Conservation (phyloP, 345 rosid species). For the Jatropha curcas region DNA sequence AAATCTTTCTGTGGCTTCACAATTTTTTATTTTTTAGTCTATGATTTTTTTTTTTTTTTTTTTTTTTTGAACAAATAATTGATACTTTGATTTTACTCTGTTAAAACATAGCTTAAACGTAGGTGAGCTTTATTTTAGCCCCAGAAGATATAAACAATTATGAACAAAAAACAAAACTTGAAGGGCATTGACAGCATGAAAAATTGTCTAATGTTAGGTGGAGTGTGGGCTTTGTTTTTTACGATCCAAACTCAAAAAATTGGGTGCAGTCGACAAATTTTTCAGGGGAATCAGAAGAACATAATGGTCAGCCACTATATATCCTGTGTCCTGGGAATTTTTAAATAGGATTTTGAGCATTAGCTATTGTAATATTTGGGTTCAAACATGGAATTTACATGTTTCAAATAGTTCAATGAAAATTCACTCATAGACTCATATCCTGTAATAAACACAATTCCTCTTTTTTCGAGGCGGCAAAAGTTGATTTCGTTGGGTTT, state of each 20-base stretch:
- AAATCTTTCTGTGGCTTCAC: not conserved
- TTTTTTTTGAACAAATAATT: too few relatives aligned
- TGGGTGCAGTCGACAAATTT: conserved; percentile 26
- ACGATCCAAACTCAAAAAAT: conserved; percentile 62
- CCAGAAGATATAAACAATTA: too few relatives aligned
- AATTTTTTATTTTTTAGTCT: not conserved
- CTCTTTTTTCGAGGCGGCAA: not conserved
- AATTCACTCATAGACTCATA: not conserved
- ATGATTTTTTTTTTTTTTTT: too few relatives aligned
- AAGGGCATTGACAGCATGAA: not conserved
- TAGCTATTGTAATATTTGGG: not conserved
- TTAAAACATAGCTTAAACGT: not conserved
- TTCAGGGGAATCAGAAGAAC: conserved; percentile 34
- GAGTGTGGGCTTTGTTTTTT: conserved; percentile 74
- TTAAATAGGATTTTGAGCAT: not conserved
- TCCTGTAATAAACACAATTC: too few relatives aligned
- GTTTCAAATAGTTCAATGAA: not conserved
- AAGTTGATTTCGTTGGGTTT: not conserved
- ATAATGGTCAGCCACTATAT: conserved; percentile 31
- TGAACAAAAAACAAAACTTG: not conserved
- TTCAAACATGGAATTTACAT: not conserved
- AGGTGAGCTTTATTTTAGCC: not conserved
- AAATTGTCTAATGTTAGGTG: conserved; percentile 62
- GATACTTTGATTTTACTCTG: too few relatives aligned
- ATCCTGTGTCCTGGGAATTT: not conserved